Percentiles rank a stretch among this genome's conserved stretches.
Evolutionary conservation across 257 asterid species (phyloP).

Genomic region (Petrea volubilis): DNA sequence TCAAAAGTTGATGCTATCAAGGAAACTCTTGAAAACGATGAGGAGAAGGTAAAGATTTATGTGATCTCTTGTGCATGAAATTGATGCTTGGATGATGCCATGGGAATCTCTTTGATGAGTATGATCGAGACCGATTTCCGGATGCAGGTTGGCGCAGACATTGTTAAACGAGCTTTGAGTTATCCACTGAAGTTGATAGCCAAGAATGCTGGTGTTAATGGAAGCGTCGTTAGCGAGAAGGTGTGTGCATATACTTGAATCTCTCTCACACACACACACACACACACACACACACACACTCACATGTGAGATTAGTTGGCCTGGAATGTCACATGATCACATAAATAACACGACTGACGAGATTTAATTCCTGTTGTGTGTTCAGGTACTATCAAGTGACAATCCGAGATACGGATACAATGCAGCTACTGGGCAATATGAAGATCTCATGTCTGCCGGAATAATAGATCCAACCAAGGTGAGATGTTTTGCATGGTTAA

Average conservation of each 20-base stretch:
- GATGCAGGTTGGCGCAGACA: constrained; percentile 93
- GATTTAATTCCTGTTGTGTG: neutral
- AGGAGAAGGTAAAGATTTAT: constrained; percentile 65
- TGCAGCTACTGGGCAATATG: constrained; percentile 93
- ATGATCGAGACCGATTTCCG: neutral
- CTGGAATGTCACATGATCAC: no score
- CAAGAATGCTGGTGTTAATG: constrained; percentile 96
- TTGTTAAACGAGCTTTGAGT: constrained; percentile 91
- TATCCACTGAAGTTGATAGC: constrained; percentile 98
- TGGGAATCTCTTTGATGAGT: neutral
- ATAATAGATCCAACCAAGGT: constrained; percentile 98
- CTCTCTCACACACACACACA: neutral
- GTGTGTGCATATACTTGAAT: constrained; percentile 29
- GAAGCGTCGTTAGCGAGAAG: constrained; percentile 99
- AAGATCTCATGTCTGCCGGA: constrained; percentile 97
- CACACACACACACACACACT: no score
- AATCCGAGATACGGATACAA: constrained; percentile 78
- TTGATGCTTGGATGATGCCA: neutral
- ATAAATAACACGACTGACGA: no score
- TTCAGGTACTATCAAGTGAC: constrained; percentile 88
- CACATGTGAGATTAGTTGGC: no score
- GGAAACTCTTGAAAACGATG: constrained; percentile 77
- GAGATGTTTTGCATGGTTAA: neutral
- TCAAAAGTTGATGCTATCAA: constrained; percentile 88
- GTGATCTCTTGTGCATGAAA: neutral